These are phyloP conservation scores for Podila epicladia DNA, from an alignment of 192 early-diverging fungal genomes.

Conservation along the genomic window DNA sequence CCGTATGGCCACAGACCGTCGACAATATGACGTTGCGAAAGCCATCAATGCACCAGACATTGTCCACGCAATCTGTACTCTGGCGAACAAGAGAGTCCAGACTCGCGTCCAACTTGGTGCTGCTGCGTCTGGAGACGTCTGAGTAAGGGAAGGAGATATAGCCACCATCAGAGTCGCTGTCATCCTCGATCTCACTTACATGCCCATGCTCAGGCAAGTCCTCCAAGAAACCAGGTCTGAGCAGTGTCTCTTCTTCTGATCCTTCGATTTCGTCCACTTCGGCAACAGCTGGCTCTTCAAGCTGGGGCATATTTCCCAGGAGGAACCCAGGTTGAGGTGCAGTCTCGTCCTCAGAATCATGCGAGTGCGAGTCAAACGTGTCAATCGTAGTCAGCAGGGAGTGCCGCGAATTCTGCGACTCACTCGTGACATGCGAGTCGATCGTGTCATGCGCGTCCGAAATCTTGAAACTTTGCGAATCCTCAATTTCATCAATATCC, in stretches of 20 bases:
- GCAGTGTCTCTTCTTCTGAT: not conserved
- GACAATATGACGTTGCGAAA: not conserved
- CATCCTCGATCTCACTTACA: not conserved
- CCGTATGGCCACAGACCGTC: not conserved
- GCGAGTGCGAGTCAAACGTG: too few relatives aligned
- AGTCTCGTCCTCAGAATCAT: not conserved
- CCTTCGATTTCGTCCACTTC: not conserved
- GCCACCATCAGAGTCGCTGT: not conserved
- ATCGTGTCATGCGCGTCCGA: not conserved
- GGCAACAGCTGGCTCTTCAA: not conserved
- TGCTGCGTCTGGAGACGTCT: not conserved
- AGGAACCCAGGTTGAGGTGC: not conserved
- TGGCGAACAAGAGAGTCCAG: not conserved
- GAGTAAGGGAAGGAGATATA: not conserved
- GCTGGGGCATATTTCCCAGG: not conserved
- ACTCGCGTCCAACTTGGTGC: not conserved
- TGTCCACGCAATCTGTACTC: not conserved
- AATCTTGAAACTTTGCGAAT: not conserved
- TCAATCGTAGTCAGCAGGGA: too few relatives aligned
- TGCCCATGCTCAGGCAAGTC: constrained; percentile 1
- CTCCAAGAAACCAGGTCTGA: not conserved
- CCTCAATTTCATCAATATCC: not conserved
- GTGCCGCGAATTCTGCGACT: not conserved
- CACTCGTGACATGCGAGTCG: not conserved
- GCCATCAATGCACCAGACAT: constrained; percentile 1